phyloP scores from a whole-genome alignment of 768 basidiomycete species.

The Leccinum imitatum region DNA sequence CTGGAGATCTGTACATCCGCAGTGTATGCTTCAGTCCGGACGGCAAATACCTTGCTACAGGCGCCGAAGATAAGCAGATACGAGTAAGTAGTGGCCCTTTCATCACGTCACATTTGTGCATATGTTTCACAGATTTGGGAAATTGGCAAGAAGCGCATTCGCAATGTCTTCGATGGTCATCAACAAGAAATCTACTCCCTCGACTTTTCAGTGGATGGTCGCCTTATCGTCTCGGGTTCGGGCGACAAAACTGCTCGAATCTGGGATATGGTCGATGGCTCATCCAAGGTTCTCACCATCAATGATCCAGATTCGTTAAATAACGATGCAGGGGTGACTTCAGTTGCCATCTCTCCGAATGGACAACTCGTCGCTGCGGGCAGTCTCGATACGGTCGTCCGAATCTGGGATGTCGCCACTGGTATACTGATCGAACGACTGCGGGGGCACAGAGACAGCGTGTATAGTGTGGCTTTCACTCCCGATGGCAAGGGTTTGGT shows the following conservation, averaged over 20 bases:
- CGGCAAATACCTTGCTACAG: slow-evolving; percentile 69
- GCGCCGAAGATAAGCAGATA: slow-evolving; percentile 91
- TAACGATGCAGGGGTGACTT: slow-evolving; percentile 70
- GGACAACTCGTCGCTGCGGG: slow-evolving; percentile 67
- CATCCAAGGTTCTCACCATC: slow-evolving; percentile 37
- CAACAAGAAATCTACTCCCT: slow-evolving; percentile 93
- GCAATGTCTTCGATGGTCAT: slow-evolving; percentile 83
- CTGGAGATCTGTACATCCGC: slow-evolving; percentile 86
- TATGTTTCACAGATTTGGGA: slow-evolving; percentile 78
- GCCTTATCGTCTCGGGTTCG: slow-evolving; percentile 85
- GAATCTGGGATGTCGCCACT: slow-evolving; percentile 75
- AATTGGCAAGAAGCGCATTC: slow-evolving; percentile 75
- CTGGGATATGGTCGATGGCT: slow-evolving; percentile 54
- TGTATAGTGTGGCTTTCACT: slow-evolving; percentile 90
- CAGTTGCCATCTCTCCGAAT: slow-evolving; percentile 76
- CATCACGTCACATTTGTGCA: slow-evolving; percentile 4
- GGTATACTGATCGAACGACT: slow-evolving; percentile 71
- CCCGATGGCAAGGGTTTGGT: slow-evolving; percentile 88
- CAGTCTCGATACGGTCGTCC: slow-evolving; percentile 71
- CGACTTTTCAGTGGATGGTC: slow-evolving; percentile 86
- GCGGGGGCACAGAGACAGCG: slow-evolving; percentile 78
- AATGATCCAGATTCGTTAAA: slow-evolving; percentile 51
- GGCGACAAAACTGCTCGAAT: slow-evolving; percentile 73
- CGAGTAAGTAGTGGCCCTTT: slow-evolving; percentile 51
- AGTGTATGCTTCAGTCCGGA: slow-evolving; percentile 80